Percentiles rank a stretch among this genome's conserved stretches.
Evolutionary conservation across 495 filamentous ascomycete species (phyloP).

Genomic region (Xanthoparmelia taractica): DNA sequence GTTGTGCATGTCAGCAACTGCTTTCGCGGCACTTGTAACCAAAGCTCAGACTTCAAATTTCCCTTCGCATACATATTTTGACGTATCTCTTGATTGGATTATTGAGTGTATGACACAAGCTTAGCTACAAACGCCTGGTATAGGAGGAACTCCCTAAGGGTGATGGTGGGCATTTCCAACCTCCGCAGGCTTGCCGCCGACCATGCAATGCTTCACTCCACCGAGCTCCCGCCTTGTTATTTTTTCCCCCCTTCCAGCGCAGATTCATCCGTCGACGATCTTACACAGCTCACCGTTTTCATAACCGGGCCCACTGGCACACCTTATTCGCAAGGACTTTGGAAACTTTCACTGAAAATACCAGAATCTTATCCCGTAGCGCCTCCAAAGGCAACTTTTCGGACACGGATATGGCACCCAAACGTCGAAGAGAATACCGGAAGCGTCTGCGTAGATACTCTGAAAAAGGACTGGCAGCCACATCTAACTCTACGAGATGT

Average conservation of each 20-base stretch:
- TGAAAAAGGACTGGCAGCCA: constrained; percentile 62
- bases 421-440: constrained; percentile 63
- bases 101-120: neutral
- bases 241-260: constrained; percentile 45
- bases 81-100: neutral
- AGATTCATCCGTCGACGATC: constrained; percentile 41
- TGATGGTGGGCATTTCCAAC: neutral
- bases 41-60: neutral
- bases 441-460: constrained; percentile 62
- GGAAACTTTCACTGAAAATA: constrained; percentile 55
- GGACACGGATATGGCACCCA: constrained; percentile 64
- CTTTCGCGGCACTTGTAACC: neutral
- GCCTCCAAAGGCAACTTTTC: constrained; percentile 60
- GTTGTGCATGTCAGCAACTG: neutral
- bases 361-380: constrained; percentile 56
- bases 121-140: neutral
- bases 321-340: constrained; percentile 53
- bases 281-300: constrained; percentile 52
- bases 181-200: constrained; percentile 59
- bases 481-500: constrained; percentile 57
- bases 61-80: neutral
- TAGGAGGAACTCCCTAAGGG: neutral
- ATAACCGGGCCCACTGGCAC: constrained; percentile 58
- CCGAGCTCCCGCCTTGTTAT: constrained; percentile 58
- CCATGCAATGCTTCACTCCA: constrained; percentile 51